These are phyloP conservation scores for Aspergillus ostianus DNA, from an alignment of 495 filamentous ascomycete species.

Conservation along the genomic window DNA sequence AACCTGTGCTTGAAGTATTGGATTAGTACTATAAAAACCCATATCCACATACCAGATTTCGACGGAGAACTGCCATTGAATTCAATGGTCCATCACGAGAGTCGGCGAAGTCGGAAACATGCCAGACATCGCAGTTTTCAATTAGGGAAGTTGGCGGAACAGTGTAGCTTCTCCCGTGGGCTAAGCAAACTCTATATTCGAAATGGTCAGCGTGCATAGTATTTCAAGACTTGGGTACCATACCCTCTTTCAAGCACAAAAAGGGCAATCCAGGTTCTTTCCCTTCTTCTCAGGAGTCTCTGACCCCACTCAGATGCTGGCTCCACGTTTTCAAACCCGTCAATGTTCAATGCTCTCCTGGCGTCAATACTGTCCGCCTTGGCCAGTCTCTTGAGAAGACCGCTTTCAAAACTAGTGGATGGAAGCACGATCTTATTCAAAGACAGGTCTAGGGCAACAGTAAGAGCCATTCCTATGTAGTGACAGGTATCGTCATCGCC, in stretches of 20 bases:
- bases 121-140: conserved; percentile 66
- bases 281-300: conserved; percentile 59
- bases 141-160: conserved; percentile 63
- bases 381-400: conserved; percentile 49
- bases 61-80: conserved; percentile 64
- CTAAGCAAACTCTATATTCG: conserved; percentile 58
- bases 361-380: conserved; percentile 65
- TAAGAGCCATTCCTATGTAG: conserved; percentile 66
- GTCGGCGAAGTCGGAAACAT: conserved; percentile 59
- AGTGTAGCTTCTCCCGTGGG: conserved; percentile 65
- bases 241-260: conserved; percentile 74
- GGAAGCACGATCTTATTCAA: conserved; percentile 66
- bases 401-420: conserved; percentile 47
- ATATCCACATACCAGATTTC: conserved; percentile 55
- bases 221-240: conserved; percentile 1
- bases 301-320: conserved; percentile 57
- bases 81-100: conserved; percentile 65
- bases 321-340: conserved; percentile 64
- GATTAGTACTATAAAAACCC: conserved; percentile 14
- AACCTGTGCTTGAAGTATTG: conserved; percentile 12
- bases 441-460: conserved; percentile 65
- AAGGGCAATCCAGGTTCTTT: conserved; percentile 67
- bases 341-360: conserved; percentile 60
- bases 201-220: not conserved
- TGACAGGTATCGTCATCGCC: conserved; percentile 71